These are phyloP conservation scores for Epichloe gansuensis DNA, from an alignment of 2,329 filamentous ascomycete genomes.

Conservation along the genomic window DNA sequence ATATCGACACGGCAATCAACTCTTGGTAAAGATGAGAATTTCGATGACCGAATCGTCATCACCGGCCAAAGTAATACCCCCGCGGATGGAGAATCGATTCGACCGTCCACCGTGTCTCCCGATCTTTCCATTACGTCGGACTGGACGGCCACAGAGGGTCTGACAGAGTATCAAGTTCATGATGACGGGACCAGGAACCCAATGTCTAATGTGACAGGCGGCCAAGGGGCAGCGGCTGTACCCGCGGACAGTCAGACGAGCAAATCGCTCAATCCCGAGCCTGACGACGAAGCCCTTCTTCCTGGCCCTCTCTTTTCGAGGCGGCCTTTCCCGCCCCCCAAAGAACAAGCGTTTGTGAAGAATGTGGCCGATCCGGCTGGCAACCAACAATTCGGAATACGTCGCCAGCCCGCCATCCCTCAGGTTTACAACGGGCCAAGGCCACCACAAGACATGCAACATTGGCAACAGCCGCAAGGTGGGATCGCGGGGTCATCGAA, in stretches of 20 bases:
- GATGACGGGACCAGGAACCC: neutral
- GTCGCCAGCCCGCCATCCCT: neutral
- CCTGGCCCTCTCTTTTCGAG: neutral
- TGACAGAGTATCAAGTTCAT: neutral
- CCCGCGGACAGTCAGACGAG: neutral
- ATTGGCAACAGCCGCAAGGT: neutral
- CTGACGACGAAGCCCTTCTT: neutral
- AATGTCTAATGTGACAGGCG: neutral
- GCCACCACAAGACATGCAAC: neutral
- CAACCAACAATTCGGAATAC: neutral
- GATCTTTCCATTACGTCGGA: slow-evolving; percentile 5
- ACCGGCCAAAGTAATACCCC: neutral
- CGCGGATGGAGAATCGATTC: slow-evolving; percentile 1
- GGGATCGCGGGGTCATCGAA: too few relatives aligned
- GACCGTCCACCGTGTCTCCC: slow-evolving; percentile 6
- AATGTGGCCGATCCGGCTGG: neutral
- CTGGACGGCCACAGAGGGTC: neutral
- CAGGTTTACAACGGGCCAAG: neutral
- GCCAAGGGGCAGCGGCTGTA: neutral
- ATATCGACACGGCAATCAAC: neutral
- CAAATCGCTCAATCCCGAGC: neutral
- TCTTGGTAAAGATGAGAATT: neutral
- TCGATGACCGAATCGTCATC: neutral
- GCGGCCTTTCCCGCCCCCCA: neutral
- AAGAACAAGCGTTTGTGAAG: neutral